Evolutionary conservation across 306 rosid species (phyloP).

Genomic region (Hippophae gyantsensis): DNA sequence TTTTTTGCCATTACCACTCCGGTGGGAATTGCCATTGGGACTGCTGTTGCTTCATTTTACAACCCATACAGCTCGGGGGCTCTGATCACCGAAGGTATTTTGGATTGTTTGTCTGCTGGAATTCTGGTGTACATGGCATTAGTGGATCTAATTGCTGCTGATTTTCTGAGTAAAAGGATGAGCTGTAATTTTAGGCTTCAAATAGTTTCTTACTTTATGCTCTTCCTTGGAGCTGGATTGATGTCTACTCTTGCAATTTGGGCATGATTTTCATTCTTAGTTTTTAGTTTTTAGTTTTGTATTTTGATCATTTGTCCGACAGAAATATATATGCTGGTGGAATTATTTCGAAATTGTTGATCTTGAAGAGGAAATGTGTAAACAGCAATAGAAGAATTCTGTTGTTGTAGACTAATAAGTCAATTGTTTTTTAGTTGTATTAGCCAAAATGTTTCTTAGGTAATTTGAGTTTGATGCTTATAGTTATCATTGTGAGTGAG

Average conservation of each 20-base stretch:
- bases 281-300: neutral
- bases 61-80: constrained; percentile 69
- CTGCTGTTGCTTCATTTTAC: constrained; percentile 48
- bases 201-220: constrained; percentile 61
- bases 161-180: constrained; percentile 91
- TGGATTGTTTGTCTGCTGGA: constrained; percentile 79
- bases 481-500: too few species aligned
- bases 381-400: too few species aligned
- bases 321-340: too few species aligned
- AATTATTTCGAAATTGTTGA: too few species aligned
- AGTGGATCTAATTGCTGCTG: constrained; percentile 90
- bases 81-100: constrained; percentile 53
- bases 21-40: constrained; percentile 57
- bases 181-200: constrained; percentile 90
- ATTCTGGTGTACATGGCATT: constrained; percentile 90
- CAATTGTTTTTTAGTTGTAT: too few species aligned
- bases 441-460: too few species aligned
- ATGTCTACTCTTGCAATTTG: constrained; percentile 87
- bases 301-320: too few species aligned
- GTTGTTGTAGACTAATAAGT: too few species aligned
- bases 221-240: constrained; percentile 88
- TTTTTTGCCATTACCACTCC: constrained; percentile 87
- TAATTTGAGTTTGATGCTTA: too few species aligned
- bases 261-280: constrained; percentile 38
- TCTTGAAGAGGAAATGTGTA: too few species aligned